phyloP scores from a whole-genome alignment of 345 rosid genomes.

The Citrus glauca region DNA sequence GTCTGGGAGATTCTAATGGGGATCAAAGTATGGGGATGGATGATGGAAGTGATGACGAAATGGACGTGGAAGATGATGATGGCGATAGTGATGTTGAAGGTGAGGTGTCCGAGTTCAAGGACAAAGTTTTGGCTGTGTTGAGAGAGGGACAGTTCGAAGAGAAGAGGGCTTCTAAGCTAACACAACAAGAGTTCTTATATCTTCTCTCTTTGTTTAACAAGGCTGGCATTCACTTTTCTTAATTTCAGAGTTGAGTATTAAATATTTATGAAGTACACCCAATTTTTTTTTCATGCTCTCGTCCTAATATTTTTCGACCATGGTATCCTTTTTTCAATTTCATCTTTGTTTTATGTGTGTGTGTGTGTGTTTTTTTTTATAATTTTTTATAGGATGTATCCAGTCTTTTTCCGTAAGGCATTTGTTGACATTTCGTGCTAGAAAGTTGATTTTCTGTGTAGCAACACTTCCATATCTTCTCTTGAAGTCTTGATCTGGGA shows the following conservation, averaged over 20 bases:
- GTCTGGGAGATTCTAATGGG: conserved; percentile 31
- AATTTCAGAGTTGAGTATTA: conserved; percentile 6
- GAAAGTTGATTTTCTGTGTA: not conserved
- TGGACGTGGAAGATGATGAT: conserved; percentile 34
- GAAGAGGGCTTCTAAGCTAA: conserved; percentile 70
- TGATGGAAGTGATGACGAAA: conserved; percentile 37
- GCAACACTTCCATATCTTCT: not conserved
- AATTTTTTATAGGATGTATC: not conserved
- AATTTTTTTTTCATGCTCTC: not conserved
- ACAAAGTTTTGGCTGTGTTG: conserved; percentile 55
- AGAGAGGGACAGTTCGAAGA: conserved; percentile 69
- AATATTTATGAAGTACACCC: not conserved
- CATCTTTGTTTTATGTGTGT: too few relatives aligned
- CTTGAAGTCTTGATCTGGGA: not conserved
- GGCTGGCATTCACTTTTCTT: conserved; percentile 78
- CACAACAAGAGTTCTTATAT: conserved; percentile 80
- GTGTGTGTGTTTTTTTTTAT: too few relatives aligned
- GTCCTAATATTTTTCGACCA: not conserved
- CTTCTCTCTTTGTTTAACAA: conserved; percentile 78
- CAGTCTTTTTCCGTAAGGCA: not conserved
- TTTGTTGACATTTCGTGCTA: not conserved
- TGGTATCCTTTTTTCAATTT: too few relatives aligned
- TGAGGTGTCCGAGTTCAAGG: conserved; percentile 63
- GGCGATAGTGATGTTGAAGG: conserved; percentile 44
- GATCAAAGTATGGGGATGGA: conserved; percentile 51